These are phyloP conservation scores for Zygoascus biomembranicola DNA, from an alignment of 805 yeast species.

Conservation along the genomic window DNA sequence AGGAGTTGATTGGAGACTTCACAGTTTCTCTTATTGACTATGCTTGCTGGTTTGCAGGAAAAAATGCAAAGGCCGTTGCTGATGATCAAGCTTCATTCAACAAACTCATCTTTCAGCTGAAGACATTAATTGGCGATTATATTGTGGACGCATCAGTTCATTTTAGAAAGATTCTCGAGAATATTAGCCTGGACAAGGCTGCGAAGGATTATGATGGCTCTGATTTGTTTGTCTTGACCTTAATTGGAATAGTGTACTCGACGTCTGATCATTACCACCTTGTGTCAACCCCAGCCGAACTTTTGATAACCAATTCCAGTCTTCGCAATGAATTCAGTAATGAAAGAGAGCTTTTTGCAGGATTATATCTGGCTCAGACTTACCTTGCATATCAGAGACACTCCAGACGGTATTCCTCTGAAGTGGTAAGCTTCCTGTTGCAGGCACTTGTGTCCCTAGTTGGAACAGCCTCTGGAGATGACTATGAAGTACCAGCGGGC, in stretches of 20 bases:
- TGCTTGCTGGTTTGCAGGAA: background rate
- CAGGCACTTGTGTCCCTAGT: slow-evolving; percentile 5
- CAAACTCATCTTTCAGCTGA: slow-evolving; percentile 31
- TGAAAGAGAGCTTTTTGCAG: slow-evolving; percentile 42
- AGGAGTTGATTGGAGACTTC: slow-evolving; percentile 58
- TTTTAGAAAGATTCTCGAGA: slow-evolving; percentile 48
- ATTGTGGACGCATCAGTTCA: slow-evolving; percentile 54
- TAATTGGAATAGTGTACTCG: slow-evolving; percentile 75
- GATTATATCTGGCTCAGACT: slow-evolving; percentile 58
- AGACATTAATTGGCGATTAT: slow-evolving; percentile 55
- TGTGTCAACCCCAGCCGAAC: slow-evolving; percentile 74
- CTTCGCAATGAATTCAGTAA: slow-evolving; percentile 38
- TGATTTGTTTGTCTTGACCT: slow-evolving; percentile 59
- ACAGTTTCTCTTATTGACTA: slow-evolving; percentile 35
- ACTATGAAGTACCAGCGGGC: background rate
- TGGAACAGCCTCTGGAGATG: background rate
- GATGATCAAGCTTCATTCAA: slow-evolving; percentile 10
- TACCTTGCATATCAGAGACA: slow-evolving; percentile 66
- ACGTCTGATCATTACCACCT: slow-evolving; percentile 95
- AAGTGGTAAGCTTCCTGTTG: slow-evolving; percentile 43
- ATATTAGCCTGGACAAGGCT: slow-evolving; percentile 23
- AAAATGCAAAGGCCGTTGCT: background rate
- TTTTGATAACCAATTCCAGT: slow-evolving; percentile 66
- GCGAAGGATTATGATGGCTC: slow-evolving; percentile 25
- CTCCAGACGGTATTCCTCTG: slow-evolving; percentile 79